phyloP scores from a whole-genome alignment of 805 yeast genomes.

The Barnettozyma vustinii region DNA sequence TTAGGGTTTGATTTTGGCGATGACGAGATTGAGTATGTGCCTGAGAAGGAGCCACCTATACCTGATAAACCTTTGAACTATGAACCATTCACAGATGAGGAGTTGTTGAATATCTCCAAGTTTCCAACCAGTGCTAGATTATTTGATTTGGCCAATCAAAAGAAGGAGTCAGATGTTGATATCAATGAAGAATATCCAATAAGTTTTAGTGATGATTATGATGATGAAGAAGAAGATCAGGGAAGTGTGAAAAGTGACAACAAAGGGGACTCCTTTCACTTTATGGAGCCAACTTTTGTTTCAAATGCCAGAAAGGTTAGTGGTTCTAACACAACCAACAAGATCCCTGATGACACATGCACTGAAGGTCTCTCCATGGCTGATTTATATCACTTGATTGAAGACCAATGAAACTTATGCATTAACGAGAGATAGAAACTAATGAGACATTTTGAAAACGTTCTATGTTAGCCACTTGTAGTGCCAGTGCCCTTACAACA shows the following conservation, averaged over 20 bases:
- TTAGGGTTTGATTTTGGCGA: conserved; percentile 9
- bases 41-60: conserved; percentile 33
- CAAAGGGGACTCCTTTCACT: conserved; percentile 10
- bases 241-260: conserved; percentile 9
- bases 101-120: conserved; percentile 24
- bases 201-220: conserved; percentile 23
- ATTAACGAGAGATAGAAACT: not conserved
- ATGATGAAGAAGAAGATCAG: conserved; percentile 22
- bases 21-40: conserved; percentile 44
- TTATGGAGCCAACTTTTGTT: conserved; percentile 25
- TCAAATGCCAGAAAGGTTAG: conserved; percentile 15
- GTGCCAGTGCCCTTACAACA: not conserved
- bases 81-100: conserved; percentile 34
- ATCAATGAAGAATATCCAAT: conserved; percentile 18
- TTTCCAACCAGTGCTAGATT: conserved; percentile 17
- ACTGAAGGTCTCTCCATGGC: conserved; percentile 19
- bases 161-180: conserved; percentile 9
- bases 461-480: too few relatives aligned
- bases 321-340: not conserved
- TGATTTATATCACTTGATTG: conserved; percentile 21
- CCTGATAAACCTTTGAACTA: conserved; percentile 41
- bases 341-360: conserved; percentile 9
- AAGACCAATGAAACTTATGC: conserved; percentile 10
- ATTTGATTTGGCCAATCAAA: conserved; percentile 6
- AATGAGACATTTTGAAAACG: not conserved